These are phyloP conservation scores for Saksenaea oblongispora DNA, from an alignment of 371 early-diverging fungal species.

Conservation along the genomic window DNA sequence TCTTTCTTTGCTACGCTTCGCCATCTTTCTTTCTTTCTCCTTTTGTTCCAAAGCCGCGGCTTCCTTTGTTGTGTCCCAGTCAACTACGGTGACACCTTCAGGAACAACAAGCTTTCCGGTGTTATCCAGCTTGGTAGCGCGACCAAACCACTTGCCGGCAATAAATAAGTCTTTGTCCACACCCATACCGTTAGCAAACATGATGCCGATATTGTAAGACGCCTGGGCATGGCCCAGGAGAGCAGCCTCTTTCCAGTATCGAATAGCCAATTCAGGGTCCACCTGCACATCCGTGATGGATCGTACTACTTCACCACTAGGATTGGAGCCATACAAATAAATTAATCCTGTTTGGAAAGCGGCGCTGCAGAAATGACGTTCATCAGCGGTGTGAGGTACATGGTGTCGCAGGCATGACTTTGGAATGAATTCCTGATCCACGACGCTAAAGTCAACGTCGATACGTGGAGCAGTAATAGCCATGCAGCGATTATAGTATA, in stretches of 20 bases:
- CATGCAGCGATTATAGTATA: conserved; percentile 51
- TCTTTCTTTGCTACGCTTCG: not conserved
- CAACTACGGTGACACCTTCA: conserved; percentile 35
- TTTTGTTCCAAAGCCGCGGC: conserved; percentile 4
- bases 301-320: conserved; percentile 40
- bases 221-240: conserved; percentile 52
- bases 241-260: conserved; percentile 53
- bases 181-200: conserved; percentile 50
- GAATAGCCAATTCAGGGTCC: conserved; percentile 41
- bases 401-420: conserved; percentile 36
- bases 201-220: conserved; percentile 49
- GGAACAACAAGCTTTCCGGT: conserved; percentile 41
- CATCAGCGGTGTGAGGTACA: conserved; percentile 43
- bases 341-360: conserved; percentile 53
- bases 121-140: conserved; percentile 46
- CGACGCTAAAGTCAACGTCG: conserved; percentile 39
- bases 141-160: conserved; percentile 54
- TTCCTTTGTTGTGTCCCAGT: conserved; percentile 44
- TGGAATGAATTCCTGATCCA: conserved; percentile 32
- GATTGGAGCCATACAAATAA: conserved; percentile 46
- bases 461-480: conserved; percentile 46
- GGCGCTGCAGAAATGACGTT: conserved; percentile 47
- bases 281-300: conserved; percentile 34
- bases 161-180: conserved; percentile 35
- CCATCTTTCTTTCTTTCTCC: conserved; percentile 8